A percentile compares a stretch with the other conserved stretches of the same genome.
Conservation (phyloP, 1,284 basidiomycete species). For the Microbotryum silenes-acaulis region DNA sequence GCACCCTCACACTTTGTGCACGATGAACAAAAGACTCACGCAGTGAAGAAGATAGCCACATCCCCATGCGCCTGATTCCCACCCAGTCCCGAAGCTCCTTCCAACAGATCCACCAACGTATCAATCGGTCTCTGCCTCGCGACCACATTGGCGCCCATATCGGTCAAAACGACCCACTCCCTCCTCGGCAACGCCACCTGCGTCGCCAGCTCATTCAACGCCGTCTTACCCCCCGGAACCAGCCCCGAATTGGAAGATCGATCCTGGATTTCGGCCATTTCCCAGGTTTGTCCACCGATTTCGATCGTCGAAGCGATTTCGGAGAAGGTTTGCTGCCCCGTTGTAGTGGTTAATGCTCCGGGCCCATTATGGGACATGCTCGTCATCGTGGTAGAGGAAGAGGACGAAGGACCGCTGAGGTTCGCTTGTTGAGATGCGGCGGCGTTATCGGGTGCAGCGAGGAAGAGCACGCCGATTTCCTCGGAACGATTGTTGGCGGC, state of each 20-base stretch:
- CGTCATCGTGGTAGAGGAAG: not conserved
- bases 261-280: conserved; percentile 49
- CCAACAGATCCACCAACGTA: conserved; percentile 52
- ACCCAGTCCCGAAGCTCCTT: conserved; percentile 30
- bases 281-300: conserved; percentile 75
- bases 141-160: conserved; percentile 71
- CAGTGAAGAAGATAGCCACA: conserved; percentile 34
- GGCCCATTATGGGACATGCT: not conserved
- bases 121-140: conserved; percentile 78
- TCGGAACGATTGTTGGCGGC: conserved; percentile 54
- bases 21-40: conserved; percentile 30
- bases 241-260: conserved; percentile 45
- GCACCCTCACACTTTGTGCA: not conserved
- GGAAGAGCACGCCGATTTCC: conserved; percentile 64
- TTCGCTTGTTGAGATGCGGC: conserved; percentile 14
- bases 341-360: not conserved
- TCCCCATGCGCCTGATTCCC: conserved; percentile 32
- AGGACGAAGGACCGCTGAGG: not conserved
- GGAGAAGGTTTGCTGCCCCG: conserved; percentile 9
- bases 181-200: conserved; percentile 65
- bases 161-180: conserved; percentile 78
- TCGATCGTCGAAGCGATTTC: conserved; percentile 68
- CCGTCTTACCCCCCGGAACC: conserved; percentile 45
- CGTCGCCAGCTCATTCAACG: conserved; percentile 65
- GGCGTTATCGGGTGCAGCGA: conserved; percentile 62